A percentile compares a stretch with the other conserved stretches of the same genome.
Conservation (phyloP, 2,329 filamentous ascomycete species). For the Colletotrichum nymphaeae region DNA sequence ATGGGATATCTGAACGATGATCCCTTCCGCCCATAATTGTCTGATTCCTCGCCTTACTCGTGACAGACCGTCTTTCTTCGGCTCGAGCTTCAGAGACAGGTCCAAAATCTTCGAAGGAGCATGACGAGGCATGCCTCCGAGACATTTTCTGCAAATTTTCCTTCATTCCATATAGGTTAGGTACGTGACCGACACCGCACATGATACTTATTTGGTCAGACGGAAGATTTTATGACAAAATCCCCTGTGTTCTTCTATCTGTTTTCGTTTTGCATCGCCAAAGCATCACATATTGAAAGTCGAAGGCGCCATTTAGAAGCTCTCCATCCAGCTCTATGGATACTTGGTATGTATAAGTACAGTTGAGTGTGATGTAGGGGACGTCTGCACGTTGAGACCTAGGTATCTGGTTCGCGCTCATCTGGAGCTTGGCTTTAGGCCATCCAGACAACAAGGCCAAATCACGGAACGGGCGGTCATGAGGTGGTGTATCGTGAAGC, state of each 20-base stretch:
- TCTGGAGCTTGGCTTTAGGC: slow-evolving; percentile 16
- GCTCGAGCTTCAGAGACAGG: not conserved
- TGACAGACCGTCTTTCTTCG: slow-evolving; percentile 16
- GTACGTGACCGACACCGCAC: not conserved
- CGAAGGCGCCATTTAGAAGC: not conserved
- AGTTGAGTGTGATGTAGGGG: not conserved
- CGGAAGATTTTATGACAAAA: not conserved
- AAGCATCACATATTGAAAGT: not conserved
- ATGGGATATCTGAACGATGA: not conserved
- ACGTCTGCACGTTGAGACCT: not conserved
- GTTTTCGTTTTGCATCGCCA: not conserved
- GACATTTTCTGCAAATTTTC: slow-evolving; percentile 5
- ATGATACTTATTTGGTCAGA: not conserved
- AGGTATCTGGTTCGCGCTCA: slow-evolving; percentile 3
- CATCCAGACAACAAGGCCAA: not conserved
- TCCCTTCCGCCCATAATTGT: slow-evolving; percentile 2
- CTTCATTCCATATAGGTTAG: not conserved
- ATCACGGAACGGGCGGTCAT: not conserved
- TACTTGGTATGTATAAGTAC: not conserved
- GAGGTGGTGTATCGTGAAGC: not conserved
- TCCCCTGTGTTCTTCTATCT: not conserved
- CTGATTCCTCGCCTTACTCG: not conserved
- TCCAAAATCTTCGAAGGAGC: not conserved
- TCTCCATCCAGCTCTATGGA: not conserved
- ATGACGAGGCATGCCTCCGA: not conserved